Base-by-base conservation (phyloP, 208 protist genomes). In the Leishmania amazonensis region DNA sequence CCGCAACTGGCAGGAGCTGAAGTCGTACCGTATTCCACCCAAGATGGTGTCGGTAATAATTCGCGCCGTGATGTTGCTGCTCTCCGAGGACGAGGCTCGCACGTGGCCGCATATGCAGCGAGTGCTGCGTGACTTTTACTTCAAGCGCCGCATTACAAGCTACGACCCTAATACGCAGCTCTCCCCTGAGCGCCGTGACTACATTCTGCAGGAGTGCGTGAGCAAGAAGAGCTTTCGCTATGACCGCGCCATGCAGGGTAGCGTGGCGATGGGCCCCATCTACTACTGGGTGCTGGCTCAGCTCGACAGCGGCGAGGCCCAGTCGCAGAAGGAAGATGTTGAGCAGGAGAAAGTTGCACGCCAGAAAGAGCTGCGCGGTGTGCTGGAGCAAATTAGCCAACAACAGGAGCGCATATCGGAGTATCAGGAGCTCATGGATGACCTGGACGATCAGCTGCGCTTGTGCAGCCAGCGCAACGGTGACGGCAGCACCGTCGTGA, bases 271-370 rank as follows among this genome's bases (percentile, higher is more conserved):
- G 42, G 92, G 94, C 45, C 92, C 92, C 76, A 97, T 97, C 79
- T 97, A 97, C 84, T 97, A 97, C 87, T 97, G 94, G 93, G 89
- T 94, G 68, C 87, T 97, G 58, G 92, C 94, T 0, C 94, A 97
- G 88, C 88, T 97, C 42, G 94, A 97, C 80, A 88, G 81, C 45
- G 88, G 89, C 53, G 92, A 96, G 81, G 94, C 94, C 17, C 83
- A 88, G 72, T 89, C 85, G 57, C 88, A 97, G 83, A 88, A 91
- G 85, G 73, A 65, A 28, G 71, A 75, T 60, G 81, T 96, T 24
- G 76, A 96, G 75, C 68, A 89, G 79, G 86, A 89, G 75, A 95
- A 89, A 81, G 71, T 86, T n/a, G 75, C 64, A 62, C 86, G 83
- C 45, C 87, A 93, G 84, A 87, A 90, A 73, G 89, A 94, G 80